phyloP scores from a whole-genome alignment of 306 rosid genomes.

The Oxytropis ochrocephala region DNA sequence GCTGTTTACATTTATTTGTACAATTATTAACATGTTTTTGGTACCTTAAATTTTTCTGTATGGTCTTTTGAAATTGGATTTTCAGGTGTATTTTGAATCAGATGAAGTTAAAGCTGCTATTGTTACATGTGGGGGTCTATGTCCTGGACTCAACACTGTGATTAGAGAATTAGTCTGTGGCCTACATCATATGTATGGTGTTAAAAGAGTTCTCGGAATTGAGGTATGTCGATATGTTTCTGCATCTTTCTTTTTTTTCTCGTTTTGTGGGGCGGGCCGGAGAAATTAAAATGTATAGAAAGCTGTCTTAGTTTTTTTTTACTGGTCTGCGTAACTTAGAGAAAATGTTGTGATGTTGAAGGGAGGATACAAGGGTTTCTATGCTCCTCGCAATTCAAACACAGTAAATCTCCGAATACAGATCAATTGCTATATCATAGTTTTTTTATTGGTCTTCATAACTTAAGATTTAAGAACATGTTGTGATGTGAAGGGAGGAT shows the following conservation, averaged over 20 bases:
- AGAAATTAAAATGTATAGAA: too few relatives aligned
- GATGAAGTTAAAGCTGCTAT: slow-evolving; percentile 91
- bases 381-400: neutral
- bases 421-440: neutral
- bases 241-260: neutral
- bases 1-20: neutral
- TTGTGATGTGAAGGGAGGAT: slow-evolving; percentile 72
- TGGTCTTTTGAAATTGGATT: neutral
- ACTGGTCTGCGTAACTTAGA: neutral
- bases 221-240: slow-evolving; percentile 36
- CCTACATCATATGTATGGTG: slow-evolving; percentile 83
- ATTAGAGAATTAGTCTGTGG: slow-evolving; percentile 91
- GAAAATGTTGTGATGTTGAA: neutral
- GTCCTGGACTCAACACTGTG: slow-evolving; percentile 98
- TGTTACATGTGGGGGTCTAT: slow-evolving; percentile 96
- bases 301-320: neutral
- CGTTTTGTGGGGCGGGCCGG: neutral
- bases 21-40: neutral
- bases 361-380: neutral
- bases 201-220: slow-evolving; percentile 75
- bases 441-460: neutral
- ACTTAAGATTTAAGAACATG: neutral
- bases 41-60: neutral
- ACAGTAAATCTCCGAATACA: neutral
- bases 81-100: slow-evolving; percentile 70